A percentile compares a stretch with the other conserved stretches of the same genome.
phyloP scores from a whole-genome alignment of 2,329 filamentous ascomycete genomes.

The Didymella lethalis region DNA sequence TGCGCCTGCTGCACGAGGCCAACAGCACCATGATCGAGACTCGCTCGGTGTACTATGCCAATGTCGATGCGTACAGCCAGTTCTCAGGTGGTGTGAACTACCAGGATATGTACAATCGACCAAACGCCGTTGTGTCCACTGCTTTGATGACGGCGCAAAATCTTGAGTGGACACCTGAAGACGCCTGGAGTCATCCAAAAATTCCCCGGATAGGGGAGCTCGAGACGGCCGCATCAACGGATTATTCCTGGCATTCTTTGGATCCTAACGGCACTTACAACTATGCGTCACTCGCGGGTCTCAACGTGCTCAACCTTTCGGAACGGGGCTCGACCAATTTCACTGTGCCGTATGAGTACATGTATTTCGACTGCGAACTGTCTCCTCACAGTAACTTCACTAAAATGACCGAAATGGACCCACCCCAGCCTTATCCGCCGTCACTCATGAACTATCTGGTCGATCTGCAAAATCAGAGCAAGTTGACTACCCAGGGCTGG shows the following conservation, averaged over 20 bases:
- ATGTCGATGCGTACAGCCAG: neutral
- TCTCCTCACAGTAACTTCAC: neutral
- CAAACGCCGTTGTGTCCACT: neutral
- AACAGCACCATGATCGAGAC: slow-evolving; percentile 9
- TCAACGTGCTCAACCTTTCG: neutral
- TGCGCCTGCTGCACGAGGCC: slow-evolving; percentile 3
- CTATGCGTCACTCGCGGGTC: neutral
- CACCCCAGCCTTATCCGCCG: neutral
- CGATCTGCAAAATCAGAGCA: neutral
- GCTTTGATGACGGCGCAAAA: neutral
- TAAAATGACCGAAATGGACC: neutral
- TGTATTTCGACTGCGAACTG: neutral
- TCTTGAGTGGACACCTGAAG: neutral
- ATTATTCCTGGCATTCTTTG: neutral
- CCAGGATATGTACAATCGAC: neutral
- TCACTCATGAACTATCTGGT: neutral
- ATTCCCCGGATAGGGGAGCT: neutral
- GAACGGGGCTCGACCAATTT: neutral
- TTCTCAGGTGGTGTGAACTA: neutral
- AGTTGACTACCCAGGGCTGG: neutral
- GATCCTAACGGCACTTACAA: neutral
- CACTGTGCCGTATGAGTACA: neutral
- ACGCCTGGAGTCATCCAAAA: neutral
- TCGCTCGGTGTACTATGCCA: slow-evolving; percentile 12
- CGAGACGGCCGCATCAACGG: neutral